A percentile compares a stretch with the other conserved stretches of the same genome.
Conservation (phyloP, 306 rosid species). For the Hippophae rhamnoides region DNA sequence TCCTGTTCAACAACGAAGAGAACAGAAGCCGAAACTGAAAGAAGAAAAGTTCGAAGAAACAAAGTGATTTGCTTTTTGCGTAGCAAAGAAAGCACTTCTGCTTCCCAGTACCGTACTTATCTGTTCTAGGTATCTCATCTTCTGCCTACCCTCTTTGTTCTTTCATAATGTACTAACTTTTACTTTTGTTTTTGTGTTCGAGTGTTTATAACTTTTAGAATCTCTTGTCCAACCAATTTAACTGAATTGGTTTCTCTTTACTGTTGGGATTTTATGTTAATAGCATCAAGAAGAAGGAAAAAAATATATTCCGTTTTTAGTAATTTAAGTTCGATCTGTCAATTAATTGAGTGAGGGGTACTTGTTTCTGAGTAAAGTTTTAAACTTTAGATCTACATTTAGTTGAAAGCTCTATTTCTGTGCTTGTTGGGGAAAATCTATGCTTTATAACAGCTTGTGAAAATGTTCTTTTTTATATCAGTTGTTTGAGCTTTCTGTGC, state of each 20-base stretch:
- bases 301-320: background rate
- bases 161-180: background rate
- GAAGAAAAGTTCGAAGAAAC: background rate
- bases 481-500: background rate
- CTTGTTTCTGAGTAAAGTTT: background rate
- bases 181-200: background rate
- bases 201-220: too few species aligned
- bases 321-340: background rate
- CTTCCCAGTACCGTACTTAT: background rate
- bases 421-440: background rate
- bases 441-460: background rate
- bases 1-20: background rate
- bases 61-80: background rate
- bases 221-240: too few species aligned
- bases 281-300: background rate
- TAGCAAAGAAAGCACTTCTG: background rate
- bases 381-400: constrained; percentile 6
- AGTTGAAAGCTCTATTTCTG: background rate
- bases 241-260: too few species aligned
- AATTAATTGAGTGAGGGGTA: background rate
- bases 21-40: background rate
- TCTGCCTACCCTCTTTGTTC: background rate
- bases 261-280: background rate
- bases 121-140: constrained; percentile 3
- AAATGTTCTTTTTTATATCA: background rate